A percentile compares a stretch with the other conserved stretches of the same genome.
Evolutionary conservation across 768 basidiomycete genomes (phyloP).

Genomic region (Auricularia sp.): DNA sequence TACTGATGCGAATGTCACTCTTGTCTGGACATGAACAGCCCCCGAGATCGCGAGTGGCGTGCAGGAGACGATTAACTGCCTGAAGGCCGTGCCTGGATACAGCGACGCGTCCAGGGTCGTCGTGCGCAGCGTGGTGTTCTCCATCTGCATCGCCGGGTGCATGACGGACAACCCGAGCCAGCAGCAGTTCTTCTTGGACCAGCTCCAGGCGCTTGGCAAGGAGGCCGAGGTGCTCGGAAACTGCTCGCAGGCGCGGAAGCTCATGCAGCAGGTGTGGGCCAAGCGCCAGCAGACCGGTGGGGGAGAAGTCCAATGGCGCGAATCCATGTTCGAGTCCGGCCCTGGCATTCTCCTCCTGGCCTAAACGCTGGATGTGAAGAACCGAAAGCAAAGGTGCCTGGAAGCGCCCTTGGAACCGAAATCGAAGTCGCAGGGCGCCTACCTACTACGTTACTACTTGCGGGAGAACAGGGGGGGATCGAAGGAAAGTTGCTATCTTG

Average conservation of each 20-base stretch:
- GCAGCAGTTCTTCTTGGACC: conserved; percentile 32
- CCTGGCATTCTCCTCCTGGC: conserved; percentile 48
- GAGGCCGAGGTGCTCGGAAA: conserved; percentile 53
- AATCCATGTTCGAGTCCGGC: conserved; percentile 35
- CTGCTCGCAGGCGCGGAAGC: conserved; percentile 38
- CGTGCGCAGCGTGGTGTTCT: conserved; percentile 62
- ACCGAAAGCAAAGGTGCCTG: not conserved
- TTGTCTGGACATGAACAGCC: conserved; percentile 22
- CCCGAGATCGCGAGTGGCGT: conserved; percentile 51
- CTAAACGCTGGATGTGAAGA: conserved; percentile 18
- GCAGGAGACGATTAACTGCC: conserved; percentile 39
- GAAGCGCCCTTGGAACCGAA: not conserved
- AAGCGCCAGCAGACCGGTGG: conserved; percentile 20
- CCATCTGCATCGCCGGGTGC: conserved; percentile 47
- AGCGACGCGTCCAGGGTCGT: conserved; percentile 41
- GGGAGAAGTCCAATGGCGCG: conserved; percentile 50
- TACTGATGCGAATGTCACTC: not conserved
- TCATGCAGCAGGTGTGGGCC: conserved; percentile 54
- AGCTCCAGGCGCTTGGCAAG: conserved; percentile 38
- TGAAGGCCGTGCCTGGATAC: conserved; percentile 27
- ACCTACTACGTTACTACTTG: not conserved
- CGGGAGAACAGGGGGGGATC: not conserved
- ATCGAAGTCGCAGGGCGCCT: not conserved
- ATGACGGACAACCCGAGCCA: conserved; percentile 45
- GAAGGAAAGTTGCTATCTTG: no score